Evolutionary conservation across 2,329 filamentous ascomycete species (phyloP), one percentile per base, ranked within the genome.

Genomic region (Ophiobolus disseminans): DNA sequence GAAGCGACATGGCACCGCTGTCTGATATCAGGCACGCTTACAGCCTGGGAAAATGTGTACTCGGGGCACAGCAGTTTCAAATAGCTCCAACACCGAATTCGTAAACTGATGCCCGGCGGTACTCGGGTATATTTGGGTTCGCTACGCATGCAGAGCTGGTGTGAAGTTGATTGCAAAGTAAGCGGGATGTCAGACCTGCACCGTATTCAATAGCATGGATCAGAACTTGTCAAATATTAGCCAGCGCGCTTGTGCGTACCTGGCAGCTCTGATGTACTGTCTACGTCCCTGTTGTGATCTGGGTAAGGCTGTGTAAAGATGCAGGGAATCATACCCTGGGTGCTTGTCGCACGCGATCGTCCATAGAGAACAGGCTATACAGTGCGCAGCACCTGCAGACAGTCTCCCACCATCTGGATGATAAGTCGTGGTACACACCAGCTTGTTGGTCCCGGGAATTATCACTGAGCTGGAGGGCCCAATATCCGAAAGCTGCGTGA

Each of bases 271-370:
- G 46, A 42, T 39, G 25, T 37, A 21, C 22, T 39, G 28, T 40
- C 23, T 35, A 19, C 45, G 37, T 40, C 2, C 39, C 38, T 45
- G 40, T 47, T 22, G 40, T 56, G 36, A 16, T 38, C 40, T 51
- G 41, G 45, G 34, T 39, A 43, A 51, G 47, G 52, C 52, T 50
- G 44, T 48, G 41, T 45, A 40, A n/a, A 37, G 50, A 44, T 53
- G 51, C 55, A 52, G 51, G 48, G 48, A 39, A 46, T 31, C 26
- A 16, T 21, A 46, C 35, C 42, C 39, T 36, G 19, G n/a, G 46
- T 32, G 36, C 25, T 38, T 50, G 41, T 36, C 16, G 47, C 41
- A 41, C 47, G 37, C 37, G 36, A 34, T 25, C 19, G 30, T 36
- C 23, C 26, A 26, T 26, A 35, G 45, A 44, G 25, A 39, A 23